These are phyloP conservation scores for Candida odintsovae DNA, from an alignment of 805 yeast genomes.

Conservation along the genomic window DNA sequence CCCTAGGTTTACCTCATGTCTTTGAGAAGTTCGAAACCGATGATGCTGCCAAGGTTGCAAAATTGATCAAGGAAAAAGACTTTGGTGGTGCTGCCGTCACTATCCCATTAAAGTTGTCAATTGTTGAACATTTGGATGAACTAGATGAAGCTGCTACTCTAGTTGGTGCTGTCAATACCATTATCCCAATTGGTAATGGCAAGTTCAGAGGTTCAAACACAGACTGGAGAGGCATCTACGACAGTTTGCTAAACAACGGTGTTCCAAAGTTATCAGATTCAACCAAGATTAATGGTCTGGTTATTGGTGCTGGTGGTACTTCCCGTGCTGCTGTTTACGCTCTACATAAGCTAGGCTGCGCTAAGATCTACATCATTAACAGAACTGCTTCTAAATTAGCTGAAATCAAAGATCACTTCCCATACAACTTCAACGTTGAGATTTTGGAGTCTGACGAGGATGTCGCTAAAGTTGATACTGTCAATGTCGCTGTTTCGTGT, in stretches of 20 bases:
- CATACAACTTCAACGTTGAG: slow-evolving; percentile 50
- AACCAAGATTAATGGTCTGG: slow-evolving; percentile 52
- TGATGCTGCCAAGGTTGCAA: slow-evolving; percentile 50
- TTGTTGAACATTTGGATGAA: slow-evolving; percentile 59
- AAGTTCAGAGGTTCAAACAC: slow-evolving; percentile 81
- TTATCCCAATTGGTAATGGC: slow-evolving; percentile 47
- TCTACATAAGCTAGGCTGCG: slow-evolving; percentile 70
- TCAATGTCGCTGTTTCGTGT: slow-evolving; percentile 68
- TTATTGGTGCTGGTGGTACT: slow-evolving; percentile 97
- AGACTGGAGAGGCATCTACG: slow-evolving; percentile 86
- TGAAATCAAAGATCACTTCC: slow-evolving; percentile 56
- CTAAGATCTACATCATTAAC: slow-evolving; percentile 70
- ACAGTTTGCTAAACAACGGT: slow-evolving; percentile 61
- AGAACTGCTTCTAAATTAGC: slow-evolving; percentile 65
- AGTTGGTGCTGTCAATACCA: slow-evolving; percentile 96
- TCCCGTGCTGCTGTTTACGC: slow-evolving; percentile 94
- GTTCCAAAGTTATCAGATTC: slow-evolving; percentile 34
- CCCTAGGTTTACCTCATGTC: slow-evolving; percentile 71
- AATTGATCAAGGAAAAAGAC: slow-evolving; percentile 39
- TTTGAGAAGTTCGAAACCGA: slow-evolving; percentile 67
- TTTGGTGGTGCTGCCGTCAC: slow-evolving; percentile 97
- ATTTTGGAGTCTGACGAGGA: slow-evolving; percentile 45
- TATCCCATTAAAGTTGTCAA: slow-evolving; percentile 84
- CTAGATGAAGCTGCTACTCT: slow-evolving; percentile 68
- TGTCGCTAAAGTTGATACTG: slow-evolving; percentile 33